phyloP scores from a whole-genome alignment of 306 rosid species.

The Acacia acuminata region DNA sequence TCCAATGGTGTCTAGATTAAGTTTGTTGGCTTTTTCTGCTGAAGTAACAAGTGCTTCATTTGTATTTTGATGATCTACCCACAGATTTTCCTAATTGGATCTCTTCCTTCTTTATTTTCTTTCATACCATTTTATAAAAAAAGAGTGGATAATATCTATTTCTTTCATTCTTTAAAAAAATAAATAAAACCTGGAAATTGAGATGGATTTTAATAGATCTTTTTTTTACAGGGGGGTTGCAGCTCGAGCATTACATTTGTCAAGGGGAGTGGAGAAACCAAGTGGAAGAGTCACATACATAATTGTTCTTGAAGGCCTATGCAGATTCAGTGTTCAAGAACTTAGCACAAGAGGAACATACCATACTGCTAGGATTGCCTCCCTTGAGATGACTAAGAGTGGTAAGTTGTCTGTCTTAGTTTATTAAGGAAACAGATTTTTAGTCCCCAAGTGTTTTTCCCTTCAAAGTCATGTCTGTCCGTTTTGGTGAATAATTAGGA shows the following conservation, averaged over 20 bases:
- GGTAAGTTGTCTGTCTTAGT: slow-evolving; percentile 45
- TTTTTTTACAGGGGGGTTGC: slow-evolving; percentile 82
- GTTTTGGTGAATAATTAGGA: slow-evolving; percentile 9
- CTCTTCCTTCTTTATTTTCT: not conserved
- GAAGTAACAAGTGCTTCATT: slow-evolving; percentile 13
- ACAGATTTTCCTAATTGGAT: not conserved
- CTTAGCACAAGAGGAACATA: slow-evolving; percentile 97
- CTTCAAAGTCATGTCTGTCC: slow-evolving; percentile 10
- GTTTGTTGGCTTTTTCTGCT: slow-evolving; percentile 27
- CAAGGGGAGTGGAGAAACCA: slow-evolving; percentile 99
- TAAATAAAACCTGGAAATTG: slow-evolving; percentile 11
- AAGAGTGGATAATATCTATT: slow-evolving; percentile 15
- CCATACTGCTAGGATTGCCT: slow-evolving; percentile 84
- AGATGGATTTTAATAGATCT: slow-evolving; percentile 35
- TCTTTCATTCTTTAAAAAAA: slow-evolving; percentile 15
- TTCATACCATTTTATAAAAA: not conserved
- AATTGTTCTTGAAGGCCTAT: slow-evolving; percentile 96
- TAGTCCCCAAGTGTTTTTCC: not conserved
- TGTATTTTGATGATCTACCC: slow-evolving; percentile 3
- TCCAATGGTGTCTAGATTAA: not conserved
- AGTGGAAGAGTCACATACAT: slow-evolving; percentile 97
- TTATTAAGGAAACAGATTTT: slow-evolving; percentile 9
- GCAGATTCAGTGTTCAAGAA: slow-evolving; percentile 92
- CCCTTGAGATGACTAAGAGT: slow-evolving; percentile 85
- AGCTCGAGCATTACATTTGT: slow-evolving; percentile 92